Percentiles rank a stretch among this genome's conserved stretches.
Conservation (phyloP, 257 asterid genomes). For the Petunia secreta region DNA sequence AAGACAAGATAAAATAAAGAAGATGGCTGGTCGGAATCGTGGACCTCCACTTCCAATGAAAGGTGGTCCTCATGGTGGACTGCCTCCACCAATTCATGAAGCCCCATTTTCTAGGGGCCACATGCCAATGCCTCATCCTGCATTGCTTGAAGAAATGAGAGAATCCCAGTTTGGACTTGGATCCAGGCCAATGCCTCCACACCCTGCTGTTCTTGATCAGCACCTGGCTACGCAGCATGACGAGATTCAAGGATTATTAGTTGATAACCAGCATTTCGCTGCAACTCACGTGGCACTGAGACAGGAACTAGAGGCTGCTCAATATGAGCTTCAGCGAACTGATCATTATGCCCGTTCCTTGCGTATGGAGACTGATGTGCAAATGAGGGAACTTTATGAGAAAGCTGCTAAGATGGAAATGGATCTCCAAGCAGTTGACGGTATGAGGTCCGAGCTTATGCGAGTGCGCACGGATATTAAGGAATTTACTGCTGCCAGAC, state of each 20-base stretch:
- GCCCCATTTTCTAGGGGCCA: slow-evolving; percentile 56
- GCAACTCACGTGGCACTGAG: slow-evolving; percentile 95
- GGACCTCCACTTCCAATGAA: slow-evolving; percentile 69
- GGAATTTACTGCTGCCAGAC: slow-evolving; percentile 76
- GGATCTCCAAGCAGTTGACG: slow-evolving; percentile 70
- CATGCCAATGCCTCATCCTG: slow-evolving; percentile 57
- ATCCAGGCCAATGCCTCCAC: slow-evolving; percentile 72
- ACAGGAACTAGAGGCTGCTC: slow-evolving; percentile 83
- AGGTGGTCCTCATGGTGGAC: slow-evolving; percentile 64
- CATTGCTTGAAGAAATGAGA: slow-evolving; percentile 70
- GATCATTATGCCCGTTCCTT: slow-evolving; percentile 74
- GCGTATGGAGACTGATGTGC: slow-evolving; percentile 68
- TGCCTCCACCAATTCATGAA: slow-evolving; percentile 59
- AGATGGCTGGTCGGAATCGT: slow-evolving; percentile 79
- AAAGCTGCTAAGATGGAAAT: slow-evolving; percentile 78
- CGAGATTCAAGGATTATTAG: slow-evolving; percentile 76
- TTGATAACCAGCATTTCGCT: slow-evolving; percentile 89
- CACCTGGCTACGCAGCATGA: slow-evolving; percentile 79
- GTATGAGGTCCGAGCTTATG: slow-evolving; percentile 82
- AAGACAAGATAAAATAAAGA: slow-evolving; percentile 16
- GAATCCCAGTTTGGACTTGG: slow-evolving; percentile 69
- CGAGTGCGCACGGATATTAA: slow-evolving; percentile 75
- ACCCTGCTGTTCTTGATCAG: slow-evolving; percentile 71
- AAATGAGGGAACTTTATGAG: slow-evolving; percentile 74
- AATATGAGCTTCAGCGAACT: slow-evolving; percentile 75